Evolutionary conservation across 2,329 filamentous ascomycete genomes (phyloP), one percentile per base, ranked within the genome.

Genomic region (Fusarium duplospermum): DNA sequence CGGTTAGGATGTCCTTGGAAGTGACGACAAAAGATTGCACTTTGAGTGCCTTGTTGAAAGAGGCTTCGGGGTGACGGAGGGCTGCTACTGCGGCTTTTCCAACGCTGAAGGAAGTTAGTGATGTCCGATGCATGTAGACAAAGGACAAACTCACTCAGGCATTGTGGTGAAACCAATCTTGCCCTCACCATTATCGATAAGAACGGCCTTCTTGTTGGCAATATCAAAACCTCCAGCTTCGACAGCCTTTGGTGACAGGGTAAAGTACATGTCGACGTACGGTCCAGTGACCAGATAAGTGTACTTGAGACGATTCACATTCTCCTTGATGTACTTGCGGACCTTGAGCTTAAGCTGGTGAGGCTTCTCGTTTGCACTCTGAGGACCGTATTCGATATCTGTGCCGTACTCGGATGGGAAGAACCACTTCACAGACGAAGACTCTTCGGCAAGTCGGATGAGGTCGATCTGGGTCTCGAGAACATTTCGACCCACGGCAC

Each of bases 1-100:
- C 92, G n/a, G 85, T 85, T 22, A 93, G 79, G 22, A 94, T 90
- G 29, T 89, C 82, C 10, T 88, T 86, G 0, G 91, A 89, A 0
- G 90, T 93, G 3, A 89, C 87, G 0, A 92, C 91, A 73, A 94
- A 94, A 0, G 92, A 94, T 77, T 94, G 92, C 2, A 94, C 90
- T 67, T 89, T 91, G 36, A 94, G 82, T 0, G 89, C 87, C 62
- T 88, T 87, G 72, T 89, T 89, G 36, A 85, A 85, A 0, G 89
- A 85, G 7, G 81, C 84, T 11, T 87, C 81, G 4, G 90, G 89
- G 67, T 91, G 88, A 18, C 84, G 85, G 16, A 94, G 85, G 1
- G 91, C 87, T 0, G 89, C 89, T 2, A 90, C 89, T 2, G 94
- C 86, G 27, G 92, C 86, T 64, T 89, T 90, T 6, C 92, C 93